A percentile compares a stretch with the other conserved stretches of the same genome.
These are phyloP conservation scores for Plasmodium fragile DNA, from an alignment of 169 alveolate species.

Conservation along the genomic window DNA sequence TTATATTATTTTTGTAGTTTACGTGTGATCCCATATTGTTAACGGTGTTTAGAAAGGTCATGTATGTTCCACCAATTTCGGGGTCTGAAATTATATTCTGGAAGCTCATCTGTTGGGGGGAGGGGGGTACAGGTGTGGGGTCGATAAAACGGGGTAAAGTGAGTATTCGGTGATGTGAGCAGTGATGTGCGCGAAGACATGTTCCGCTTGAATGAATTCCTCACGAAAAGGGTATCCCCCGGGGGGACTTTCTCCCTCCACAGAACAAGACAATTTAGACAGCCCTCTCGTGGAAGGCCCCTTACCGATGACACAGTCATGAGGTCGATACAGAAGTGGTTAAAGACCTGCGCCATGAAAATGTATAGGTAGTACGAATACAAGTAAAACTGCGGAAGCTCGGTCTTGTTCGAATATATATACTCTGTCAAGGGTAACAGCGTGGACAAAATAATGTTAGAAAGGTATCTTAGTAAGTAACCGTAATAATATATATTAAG, in stretches of 20 bases:
- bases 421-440: conserved; percentile 63
- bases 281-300: background rate
- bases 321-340: conserved; percentile 65
- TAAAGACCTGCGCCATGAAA: conserved; percentile 76
- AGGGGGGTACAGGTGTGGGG: conserved; percentile 14
- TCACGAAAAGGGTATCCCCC: background rate
- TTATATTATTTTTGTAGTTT: conserved; percentile 47
- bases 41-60: conserved; percentile 89
- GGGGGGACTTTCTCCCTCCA: background rate
- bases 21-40: conserved; percentile 84
- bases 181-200: background rate
- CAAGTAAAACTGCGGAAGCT: conserved; percentile 6
- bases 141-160: background rate
- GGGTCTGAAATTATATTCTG: conserved; percentile 88
- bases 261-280: background rate
- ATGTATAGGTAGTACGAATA: conserved; percentile 62
- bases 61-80: conserved; percentile 89
- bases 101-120: conserved; percentile 79
- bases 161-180: background rate
- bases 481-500: conserved; percentile 58
- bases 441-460: conserved; percentile 48
- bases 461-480: conserved; percentile 55
- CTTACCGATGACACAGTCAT: conserved; percentile 72
- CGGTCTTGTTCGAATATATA: conserved; percentile 52
- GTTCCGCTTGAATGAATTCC: background rate